These are phyloP conservation scores for Sophora flavescens DNA, from an alignment of 306 rosid genomes.

Conservation along the genomic window DNA sequence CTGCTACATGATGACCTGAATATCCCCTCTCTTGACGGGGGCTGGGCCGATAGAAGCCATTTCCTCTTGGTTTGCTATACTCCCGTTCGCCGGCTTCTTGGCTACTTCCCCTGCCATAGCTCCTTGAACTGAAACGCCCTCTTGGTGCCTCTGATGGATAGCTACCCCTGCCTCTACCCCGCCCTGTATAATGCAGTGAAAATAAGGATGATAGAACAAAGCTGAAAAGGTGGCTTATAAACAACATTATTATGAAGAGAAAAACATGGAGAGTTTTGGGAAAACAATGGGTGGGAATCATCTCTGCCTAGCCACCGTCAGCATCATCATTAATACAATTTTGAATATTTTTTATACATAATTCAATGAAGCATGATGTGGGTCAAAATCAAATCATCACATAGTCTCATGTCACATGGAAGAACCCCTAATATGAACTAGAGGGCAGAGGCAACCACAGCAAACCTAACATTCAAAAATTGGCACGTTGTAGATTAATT, in stretches of 20 bases:
- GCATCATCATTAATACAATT: conserved; percentile 13
- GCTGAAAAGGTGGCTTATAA: not conserved
- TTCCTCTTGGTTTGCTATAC: conserved; percentile 70
- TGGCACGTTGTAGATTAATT: not conserved
- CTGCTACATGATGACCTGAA: conserved; percentile 59
- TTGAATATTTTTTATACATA: conserved; percentile 8
- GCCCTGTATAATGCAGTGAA: conserved; percentile 62
- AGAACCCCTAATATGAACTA: not conserved
- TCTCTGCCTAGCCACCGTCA: not conserved
- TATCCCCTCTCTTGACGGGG: conserved; percentile 66
- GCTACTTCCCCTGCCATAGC: conserved; percentile 65
- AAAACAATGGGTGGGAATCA: conserved; percentile 10
- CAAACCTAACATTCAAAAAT: not conserved
- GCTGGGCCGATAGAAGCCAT: conserved; percentile 80
- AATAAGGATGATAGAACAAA: conserved; percentile 1
- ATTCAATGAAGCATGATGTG: not conserved
- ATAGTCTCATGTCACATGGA: not conserved
- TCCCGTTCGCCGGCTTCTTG: conserved; percentile 72
- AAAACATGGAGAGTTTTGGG: conserved; percentile 12
- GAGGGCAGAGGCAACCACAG: not conserved
- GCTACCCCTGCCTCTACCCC: conserved; percentile 91
- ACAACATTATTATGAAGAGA: not conserved
- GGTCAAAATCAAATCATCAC: conserved; percentile 10
- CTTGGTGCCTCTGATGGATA: conserved; percentile 76
- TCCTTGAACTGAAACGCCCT: conserved; percentile 70